These are phyloP conservation scores for Aristolochia fimbriata DNA, from an alignment of 164 flowering plant species.

Conservation along the genomic window DNA sequence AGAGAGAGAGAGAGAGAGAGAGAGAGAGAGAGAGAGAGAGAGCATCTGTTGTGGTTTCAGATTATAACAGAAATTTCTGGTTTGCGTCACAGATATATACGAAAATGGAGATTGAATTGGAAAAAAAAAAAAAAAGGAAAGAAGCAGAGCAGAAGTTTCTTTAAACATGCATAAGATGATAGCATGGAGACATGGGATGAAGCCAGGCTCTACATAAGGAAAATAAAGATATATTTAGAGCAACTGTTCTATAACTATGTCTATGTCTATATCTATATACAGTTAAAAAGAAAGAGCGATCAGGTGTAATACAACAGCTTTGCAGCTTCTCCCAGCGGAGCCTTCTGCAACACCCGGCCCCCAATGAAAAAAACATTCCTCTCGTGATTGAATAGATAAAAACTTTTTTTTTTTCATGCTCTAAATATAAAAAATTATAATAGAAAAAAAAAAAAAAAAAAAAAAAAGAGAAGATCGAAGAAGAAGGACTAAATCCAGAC, in stretches of 20 bases:
- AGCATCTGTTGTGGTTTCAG: neutral
- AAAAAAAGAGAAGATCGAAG: neutral
- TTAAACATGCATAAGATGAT: neutral
- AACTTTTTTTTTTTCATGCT: neutral
- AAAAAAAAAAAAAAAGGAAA: neutral
- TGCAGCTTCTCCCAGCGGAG: neutral
- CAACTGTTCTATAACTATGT: neutral
- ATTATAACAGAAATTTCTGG: too few species aligned
- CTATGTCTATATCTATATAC: slow-evolving; percentile 6
- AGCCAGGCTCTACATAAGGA: slow-evolving; percentile 7
- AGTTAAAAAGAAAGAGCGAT: slow-evolving; percentile 1
- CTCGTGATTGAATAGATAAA: neutral
- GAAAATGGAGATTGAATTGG: slow-evolving; percentile 1
- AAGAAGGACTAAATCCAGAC: too few species aligned
- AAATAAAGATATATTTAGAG: slow-evolving; percentile 3
- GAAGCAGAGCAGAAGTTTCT: slow-evolving; percentile 1
- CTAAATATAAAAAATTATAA: neutral
- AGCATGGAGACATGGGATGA: slow-evolving; percentile 2
- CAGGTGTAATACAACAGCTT: neutral
- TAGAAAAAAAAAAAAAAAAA: neutral
- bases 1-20: slow-evolving; percentile 2
- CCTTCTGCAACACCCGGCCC: neutral
- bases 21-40: slow-evolving; percentile 1
- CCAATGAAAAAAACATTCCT: neutral
- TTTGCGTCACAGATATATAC: neutral